Base-by-base conservation (phyloP, 768 basidiomycete species). In the Lanmaoa rubissima region DNA sequence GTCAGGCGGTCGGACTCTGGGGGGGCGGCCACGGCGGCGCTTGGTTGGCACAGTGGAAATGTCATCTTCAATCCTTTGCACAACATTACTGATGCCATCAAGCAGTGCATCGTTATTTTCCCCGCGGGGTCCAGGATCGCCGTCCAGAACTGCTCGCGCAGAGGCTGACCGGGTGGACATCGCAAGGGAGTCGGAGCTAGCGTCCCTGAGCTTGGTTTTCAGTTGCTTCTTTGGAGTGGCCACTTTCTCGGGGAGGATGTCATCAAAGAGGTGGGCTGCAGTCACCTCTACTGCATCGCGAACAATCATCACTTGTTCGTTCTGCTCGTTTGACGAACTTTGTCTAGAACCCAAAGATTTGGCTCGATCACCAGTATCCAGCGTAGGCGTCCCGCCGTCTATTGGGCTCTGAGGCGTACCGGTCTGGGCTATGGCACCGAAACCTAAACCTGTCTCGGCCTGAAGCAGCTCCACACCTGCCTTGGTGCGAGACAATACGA, bases 401-500 rank as follows among this genome's bases (percentile, higher is more conserved):
- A 51, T 12, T 17, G 65, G 58, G 42, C 58, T 65, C 47, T 46
- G 63, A 28, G 65, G 48, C 19, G 57, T 61, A 16, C 55, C 28
- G 7, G 60, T 40, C 16, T 45, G 57, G 40, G 40, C 26, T 17
- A 55, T n/a, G 48, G 48, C 48, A 43, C 58, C 55, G 19, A 65
- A 59, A 48, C 52, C 65, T 3, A 58, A 31, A 7, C 60, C 58
- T 19, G 48, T 35, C 38, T 63, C 61, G 40, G 52, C 35, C 45
- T 73, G 72, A 41, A 67, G 53, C 28, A 67, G 42, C 48, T 74
- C 67, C 13, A 58, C 67, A n/a, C 64, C 67, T 4, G 59, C 59
- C 60, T 69, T 71, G 42, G 69, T 73, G 51, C 82, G 76, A 6
- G 86, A 78, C 43, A 93, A 72, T 39, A 97, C 75, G 73, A 96